Percentiles rank a stretch among this genome's conserved stretches.
These are phyloP conservation scores for Arthrobotrys megalospora DNA, from an alignment of 2,329 filamentous ascomycete genomes.

Conservation along the genomic window DNA sequence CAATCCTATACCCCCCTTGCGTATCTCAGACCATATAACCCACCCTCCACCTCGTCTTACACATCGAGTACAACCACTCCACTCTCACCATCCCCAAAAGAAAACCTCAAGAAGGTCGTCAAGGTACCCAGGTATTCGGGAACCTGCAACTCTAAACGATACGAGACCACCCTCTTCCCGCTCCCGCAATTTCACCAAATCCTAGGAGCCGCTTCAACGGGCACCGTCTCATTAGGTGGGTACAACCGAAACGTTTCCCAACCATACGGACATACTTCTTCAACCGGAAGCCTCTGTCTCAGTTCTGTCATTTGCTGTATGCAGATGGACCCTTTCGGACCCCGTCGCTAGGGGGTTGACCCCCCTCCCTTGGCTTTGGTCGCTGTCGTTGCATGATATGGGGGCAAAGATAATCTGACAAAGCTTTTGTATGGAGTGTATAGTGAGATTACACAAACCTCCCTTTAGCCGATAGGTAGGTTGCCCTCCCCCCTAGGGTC, in stretches of 20 bases:
- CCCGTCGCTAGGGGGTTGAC: slow-evolving; percentile 8
- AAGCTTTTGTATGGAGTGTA: slow-evolving; percentile 25
- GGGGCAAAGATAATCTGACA: slow-evolving; percentile 19
- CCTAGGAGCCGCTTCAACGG: neutral
- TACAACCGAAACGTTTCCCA: slow-evolving; percentile 13
- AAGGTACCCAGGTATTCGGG: slow-evolving; percentile 26
- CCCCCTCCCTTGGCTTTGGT: neutral
- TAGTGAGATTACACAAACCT: slow-evolving; percentile 21
- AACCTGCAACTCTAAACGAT: slow-evolving; percentile 16
- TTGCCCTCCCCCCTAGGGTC: slow-evolving; percentile 20
- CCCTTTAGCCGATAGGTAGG: slow-evolving; percentile 25
- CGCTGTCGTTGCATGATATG: slow-evolving; percentile 6
- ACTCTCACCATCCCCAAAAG: neutral
- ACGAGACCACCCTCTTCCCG: slow-evolving; percentile 24
- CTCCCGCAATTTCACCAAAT: slow-evolving; percentile 28
- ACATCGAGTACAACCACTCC: neutral
- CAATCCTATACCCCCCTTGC: slow-evolving; percentile 6
- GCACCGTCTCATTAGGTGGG: slow-evolving; percentile 16
- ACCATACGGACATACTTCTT: slow-evolving; percentile 49
- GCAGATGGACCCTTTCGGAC: slow-evolving; percentile 6
- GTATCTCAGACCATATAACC: slow-evolving; percentile 9
- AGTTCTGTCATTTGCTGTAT: slow-evolving; percentile 25
- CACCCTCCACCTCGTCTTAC: slow-evolving; percentile 3
- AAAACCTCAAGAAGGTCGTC: slow-evolving; percentile 2
- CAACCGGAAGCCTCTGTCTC: slow-evolving; percentile 32